These are phyloP conservation scores for Geotrichum histeridarum DNA, from an alignment of 1,139 yeast species.

Conservation along the genomic window DNA sequence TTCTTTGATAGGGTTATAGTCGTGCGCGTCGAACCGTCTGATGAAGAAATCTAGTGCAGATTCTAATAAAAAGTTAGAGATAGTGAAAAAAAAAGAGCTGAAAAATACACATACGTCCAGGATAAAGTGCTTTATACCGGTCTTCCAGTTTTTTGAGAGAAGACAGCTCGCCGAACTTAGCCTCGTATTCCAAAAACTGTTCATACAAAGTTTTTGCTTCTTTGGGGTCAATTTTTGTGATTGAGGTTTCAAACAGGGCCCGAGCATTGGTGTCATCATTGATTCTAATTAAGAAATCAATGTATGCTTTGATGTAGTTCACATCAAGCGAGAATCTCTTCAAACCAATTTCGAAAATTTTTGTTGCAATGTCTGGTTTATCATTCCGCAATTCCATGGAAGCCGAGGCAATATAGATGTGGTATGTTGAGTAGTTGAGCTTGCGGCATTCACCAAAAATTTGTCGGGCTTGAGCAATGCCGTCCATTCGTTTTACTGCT, in stretches of 20 bases:
- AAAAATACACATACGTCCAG: constrained; percentile 36
- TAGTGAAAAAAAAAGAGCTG: background rate
- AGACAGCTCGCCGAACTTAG: constrained; percentile 58
- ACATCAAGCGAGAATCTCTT: constrained; percentile 51
- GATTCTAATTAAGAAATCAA: constrained; percentile 63
- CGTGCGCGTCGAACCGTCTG: constrained; percentile 42
- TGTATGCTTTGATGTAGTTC: constrained; percentile 60
- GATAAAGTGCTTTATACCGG: constrained; percentile 62
- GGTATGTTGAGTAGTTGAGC: constrained; percentile 63
- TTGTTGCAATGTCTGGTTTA: constrained; percentile 59
- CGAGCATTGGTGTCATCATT: constrained; percentile 80
- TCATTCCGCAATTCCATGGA: constrained; percentile 68
- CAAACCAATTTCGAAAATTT: constrained; percentile 76
- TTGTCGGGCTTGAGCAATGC: constrained; percentile 40
- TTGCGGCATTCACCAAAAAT: constrained; percentile 65
- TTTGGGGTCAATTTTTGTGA: constrained; percentile 41
- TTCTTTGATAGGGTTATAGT: constrained; percentile 44
- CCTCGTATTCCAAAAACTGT: constrained; percentile 50
- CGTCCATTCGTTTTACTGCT: constrained; percentile 38
- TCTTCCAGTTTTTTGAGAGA: constrained; percentile 63
- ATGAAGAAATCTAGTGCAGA: constrained; percentile 30
- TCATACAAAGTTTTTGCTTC: constrained; percentile 44
- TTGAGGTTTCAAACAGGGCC: constrained; percentile 68
- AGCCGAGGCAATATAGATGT: constrained; percentile 77
- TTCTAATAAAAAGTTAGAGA: constrained; percentile 16